Base-by-base conservation (phyloP, 176 grass and related monocot species). In the Zea luxurians region DNA sequence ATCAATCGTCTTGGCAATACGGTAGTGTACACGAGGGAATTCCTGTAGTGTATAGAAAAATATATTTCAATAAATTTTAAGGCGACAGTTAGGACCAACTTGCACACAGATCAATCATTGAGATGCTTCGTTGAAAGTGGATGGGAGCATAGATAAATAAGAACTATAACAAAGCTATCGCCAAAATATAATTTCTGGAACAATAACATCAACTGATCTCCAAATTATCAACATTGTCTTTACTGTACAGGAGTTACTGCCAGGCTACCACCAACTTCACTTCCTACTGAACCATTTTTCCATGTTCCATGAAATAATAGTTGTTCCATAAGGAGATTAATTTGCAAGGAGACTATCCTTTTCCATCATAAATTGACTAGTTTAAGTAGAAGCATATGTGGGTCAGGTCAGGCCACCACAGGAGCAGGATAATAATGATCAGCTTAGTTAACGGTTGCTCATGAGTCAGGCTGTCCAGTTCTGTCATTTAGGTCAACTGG, bases 1-100 rank as follows among this genome's bases (percentile, higher is more conserved):
- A 80, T 98, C 87, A 68, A 94, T 91, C 41, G 95, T 88, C 85
- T 90, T 98, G 20, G 95, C 91, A 21, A 84, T 85, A 78, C 89
- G 91, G 67, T 94, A 98, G 57, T 90, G 92, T 41, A 98, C 87
- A 83, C 83, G 85, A 64, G 95, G 95, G 72, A 94, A 98, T 88
- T 98, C 95, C 95, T 98, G 52, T 27, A 70, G 77, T 48, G 48
- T 70, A 71, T 71, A 57, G 20, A 77, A 71, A 21, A 77, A 58
- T 85, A 37, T 48, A 84, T 74, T 34, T 61, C 7, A 34, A 18
- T 34, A 58, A 38, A 66, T 40, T 65, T 44, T 65, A 47, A 71
- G 47, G 21, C 36, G 45, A 57, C 10, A 71, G 37, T 71, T 83
- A 47, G 37, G 62, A 78, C 10, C 37, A 65, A 73, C 21, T 47